Percentiles rank a stretch among this genome's conserved stretches.
Conservation (phyloP, 306 rosid species). For the Oxytropis ochrocephala region DNA sequence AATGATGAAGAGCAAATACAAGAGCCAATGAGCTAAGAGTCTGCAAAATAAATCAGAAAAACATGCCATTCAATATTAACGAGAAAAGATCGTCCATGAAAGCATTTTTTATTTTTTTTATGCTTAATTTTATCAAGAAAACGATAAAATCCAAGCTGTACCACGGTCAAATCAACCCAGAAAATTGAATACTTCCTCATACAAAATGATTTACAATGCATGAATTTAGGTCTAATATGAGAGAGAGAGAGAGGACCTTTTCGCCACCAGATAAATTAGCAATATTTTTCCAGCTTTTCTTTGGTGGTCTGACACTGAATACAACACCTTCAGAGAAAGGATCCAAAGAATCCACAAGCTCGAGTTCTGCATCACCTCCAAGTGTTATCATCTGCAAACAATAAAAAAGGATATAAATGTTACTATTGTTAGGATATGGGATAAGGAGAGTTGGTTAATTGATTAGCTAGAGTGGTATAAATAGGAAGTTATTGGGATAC, state of each 20-base stretch:
- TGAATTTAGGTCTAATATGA: neutral
- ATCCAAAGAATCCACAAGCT: slow-evolving; percentile 94
- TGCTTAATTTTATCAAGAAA: neutral
- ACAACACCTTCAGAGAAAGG: slow-evolving; percentile 99
- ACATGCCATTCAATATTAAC: neutral
- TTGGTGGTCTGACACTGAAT: slow-evolving; percentile 95
- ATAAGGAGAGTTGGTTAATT: too few relatives aligned
- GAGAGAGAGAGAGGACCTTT: slow-evolving; percentile 47
- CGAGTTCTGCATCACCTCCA: slow-evolving; percentile 99
- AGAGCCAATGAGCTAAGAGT: slow-evolving; percentile 97
- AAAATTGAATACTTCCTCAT: neutral
- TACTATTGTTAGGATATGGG: neutral
- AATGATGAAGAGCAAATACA: slow-evolving; percentile 96
- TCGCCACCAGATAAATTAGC: slow-evolving; percentile 98
- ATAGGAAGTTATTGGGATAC: too few relatives aligned
- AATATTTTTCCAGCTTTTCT: slow-evolving; percentile 98
- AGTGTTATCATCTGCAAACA: slow-evolving; percentile 84
- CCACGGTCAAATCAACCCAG: neutral
- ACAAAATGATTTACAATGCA: neutral
- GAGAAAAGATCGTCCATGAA: neutral
- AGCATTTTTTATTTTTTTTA: neutral
- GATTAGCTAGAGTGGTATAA: too few relatives aligned
- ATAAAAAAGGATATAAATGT: neutral
- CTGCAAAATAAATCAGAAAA: slow-evolving; percentile 41
- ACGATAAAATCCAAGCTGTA: neutral